Evolutionary conservation across 2,329 filamentous ascomycete species (phyloP), one percentile per base, ranked within the genome.

Genomic region (Fusarium verrucosum): DNA sequence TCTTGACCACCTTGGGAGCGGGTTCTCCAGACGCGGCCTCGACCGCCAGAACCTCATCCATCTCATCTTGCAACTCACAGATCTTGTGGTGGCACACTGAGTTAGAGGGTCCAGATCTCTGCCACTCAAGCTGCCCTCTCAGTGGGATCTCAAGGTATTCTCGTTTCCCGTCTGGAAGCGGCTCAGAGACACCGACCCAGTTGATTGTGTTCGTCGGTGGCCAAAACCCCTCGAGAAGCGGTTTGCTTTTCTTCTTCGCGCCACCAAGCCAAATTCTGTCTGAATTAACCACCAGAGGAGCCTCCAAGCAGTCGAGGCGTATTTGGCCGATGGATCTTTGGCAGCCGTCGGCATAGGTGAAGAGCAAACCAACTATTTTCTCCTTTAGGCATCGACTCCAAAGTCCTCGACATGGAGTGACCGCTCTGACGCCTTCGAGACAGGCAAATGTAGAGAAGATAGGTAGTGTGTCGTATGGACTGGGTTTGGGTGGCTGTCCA

Each of bases 131-230:
- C 16, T 17, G 5, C 11, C 46, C 46, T n/a, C 36, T 19, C 1
- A 42, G 10, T 4, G 46, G 36, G 5, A 50, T 9, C 11, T 41
- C 46, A 9, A 50, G 11, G 3, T 42, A 43, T 19, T 32, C n/a
- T 0, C 9, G 13, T 1, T 23, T 7, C 5, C 10, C 3, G 6
- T 33, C 26, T 0, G 0, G 3, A 4, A 19, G 1, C 8, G 46
- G 35, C 1, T 22, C 13, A 5, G 5, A 19, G 0, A 32, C 11
- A 7, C 19, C 16, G 10, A 42, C 11, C 25, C 16, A 50, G 10
- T 2, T 22, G 9, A 50, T 23, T n/a, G 25, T 10, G 1, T 26
- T 16, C 1, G 19, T 11, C 3, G 9, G 33, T 3, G 10, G 2
- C 5, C 0, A 10, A 4, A 20, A 10, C 10, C 26, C 25, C 17